Base-by-base conservation (phyloP, 73 alveolate species). In the Paraurostyla sp. region DNA sequence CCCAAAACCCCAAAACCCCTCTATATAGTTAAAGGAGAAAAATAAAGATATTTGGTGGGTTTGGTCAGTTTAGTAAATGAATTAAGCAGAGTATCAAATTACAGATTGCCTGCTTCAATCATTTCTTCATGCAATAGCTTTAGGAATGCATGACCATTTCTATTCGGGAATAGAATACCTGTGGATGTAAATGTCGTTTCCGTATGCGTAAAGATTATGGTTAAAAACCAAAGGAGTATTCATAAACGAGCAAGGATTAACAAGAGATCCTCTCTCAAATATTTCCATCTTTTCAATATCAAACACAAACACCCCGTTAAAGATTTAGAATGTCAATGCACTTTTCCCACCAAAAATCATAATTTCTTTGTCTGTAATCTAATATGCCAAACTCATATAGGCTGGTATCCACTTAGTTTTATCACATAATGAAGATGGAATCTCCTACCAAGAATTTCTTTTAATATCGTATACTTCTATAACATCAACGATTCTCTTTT, bases 301-400 rank as follows among this genome's bases (percentile, higher is more conserved):
- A 48, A 71, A 81, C 69, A 80, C 85, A 49, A 54, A 89, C 50
- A 68, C 62, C 2, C 84, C 71, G 27, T 89, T 81, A 27, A 68
- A 56, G 63, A 80, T 85, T 45, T 33, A 59, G 75, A 80, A 65
- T 20, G 91, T 41, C 32, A 56, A 46, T 0, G 82, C 62, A 30
- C 87, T 41, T 48, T 71, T 80, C 15, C 88, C 89, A 40, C 94
- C 94, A 38, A 89, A 76, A 0, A 89, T 76, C 76, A 89, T 60
- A 29, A 89, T 89, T 62, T 89, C 76, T 22, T 38, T 51, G 49
- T 89, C 89, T 15, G 90, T 49, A 62, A 89, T 80, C 42, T 89
- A 88, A 38, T 80, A 60, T 23, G 94, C 94, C 7, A 57, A 88
- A 40, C 92, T 57, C 84, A 89, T 71, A 75, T 89, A 89, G 27